A percentile compares a stretch with the other conserved stretches of the same genome.
phyloP scores from a whole-genome alignment of 2,329 filamentous ascomycete genomes.

The Zasmidium cellare region DNA sequence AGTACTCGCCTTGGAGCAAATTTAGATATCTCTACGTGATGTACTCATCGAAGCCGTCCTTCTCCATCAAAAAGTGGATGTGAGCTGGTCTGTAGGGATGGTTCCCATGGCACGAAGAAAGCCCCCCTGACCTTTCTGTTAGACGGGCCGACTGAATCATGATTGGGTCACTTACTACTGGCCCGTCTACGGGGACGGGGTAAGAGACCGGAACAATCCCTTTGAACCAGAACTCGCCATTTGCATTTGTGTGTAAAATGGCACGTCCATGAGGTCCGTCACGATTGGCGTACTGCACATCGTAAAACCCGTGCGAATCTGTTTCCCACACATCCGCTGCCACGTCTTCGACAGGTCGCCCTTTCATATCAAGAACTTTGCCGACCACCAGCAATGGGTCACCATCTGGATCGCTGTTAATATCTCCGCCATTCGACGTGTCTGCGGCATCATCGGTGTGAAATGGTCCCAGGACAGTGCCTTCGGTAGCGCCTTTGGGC shows the following conservation, averaged over 20 bases:
- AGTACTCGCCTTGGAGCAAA: not conserved
- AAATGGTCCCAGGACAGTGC: slow-evolving; percentile 79
- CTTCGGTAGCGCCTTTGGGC: slow-evolving; percentile 68
- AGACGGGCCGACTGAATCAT: not conserved
- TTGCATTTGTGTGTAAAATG: slow-evolving; percentile 65
- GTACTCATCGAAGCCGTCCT: slow-evolving; percentile 73
- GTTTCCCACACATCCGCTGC: slow-evolving; percentile 86
- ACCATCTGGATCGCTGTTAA: slow-evolving; percentile 69
- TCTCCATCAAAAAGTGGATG: slow-evolving; percentile 88
- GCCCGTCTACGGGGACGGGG: slow-evolving; percentile 80
- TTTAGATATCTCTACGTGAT: slow-evolving; percentile 65
- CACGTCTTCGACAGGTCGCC: slow-evolving; percentile 63
- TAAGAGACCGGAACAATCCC: slow-evolving; percentile 84
- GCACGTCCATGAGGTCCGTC: slow-evolving; percentile 69
- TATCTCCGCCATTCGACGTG: slow-evolving; percentile 59
- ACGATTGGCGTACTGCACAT: slow-evolving; percentile 71
- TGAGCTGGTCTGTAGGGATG: slow-evolving; percentile 77
- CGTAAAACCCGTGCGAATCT: slow-evolving; percentile 74
- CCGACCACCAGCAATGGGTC: slow-evolving; percentile 71
- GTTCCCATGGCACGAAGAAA: slow-evolving; percentile 65
- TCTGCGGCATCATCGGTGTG: slow-evolving; percentile 74
- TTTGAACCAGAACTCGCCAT: slow-evolving; percentile 81
- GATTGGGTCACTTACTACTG: slow-evolving; percentile 50
- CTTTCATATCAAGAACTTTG: slow-evolving; percentile 64
- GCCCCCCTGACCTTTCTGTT: slow-evolving; percentile 51